Base-by-base conservation (phyloP, 495 filamentous ascomycete genomes). In the Neurospora africana region DNA sequence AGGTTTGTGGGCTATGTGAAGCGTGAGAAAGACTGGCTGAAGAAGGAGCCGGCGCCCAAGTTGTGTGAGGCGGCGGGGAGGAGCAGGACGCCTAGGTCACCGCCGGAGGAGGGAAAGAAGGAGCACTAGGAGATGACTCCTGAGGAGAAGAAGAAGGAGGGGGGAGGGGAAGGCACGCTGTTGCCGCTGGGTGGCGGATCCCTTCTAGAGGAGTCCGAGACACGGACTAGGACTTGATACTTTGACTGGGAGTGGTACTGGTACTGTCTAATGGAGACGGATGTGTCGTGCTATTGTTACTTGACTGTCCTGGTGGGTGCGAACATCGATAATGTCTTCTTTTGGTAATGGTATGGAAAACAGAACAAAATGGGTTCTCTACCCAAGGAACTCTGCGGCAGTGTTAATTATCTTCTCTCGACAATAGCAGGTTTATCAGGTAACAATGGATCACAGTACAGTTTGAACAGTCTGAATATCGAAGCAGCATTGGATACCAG, bases 1-100 rank as follows among this genome's bases (percentile, higher is more conserved):
- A 86, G 87, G 74, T 86, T 87, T 80, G 90, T 93, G 30, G 93
- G 93, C 8, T 86, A 81, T 76, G 87, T 95, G 5, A 83, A 82
- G 78, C 72, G 78, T 61, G 79, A 82, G 1, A 73, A 80, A 73
- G 80, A 81, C 21, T 88, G 86, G 86, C 79, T 84, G 65, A 82
- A 79, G 3, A 83, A 78, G 70, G 82, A 84, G 77, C 82, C 82
- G 6, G 37, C 67, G 75, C 53, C 53, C 5, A 76, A 78, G 74
- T 70, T 88, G 72, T 88, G 86, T 75, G 79, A 83, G 73, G 58
- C 72, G 21, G 86, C 86, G 11, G 75, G 78, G 39, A 81, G 84
- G 76, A 75, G 76, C 8, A 75, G 86, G 76, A 78, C 78, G 72
- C 81, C 74, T 74, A 80, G 84, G 72, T 78, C 76, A 71, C 76